These are phyloP conservation scores for Hapsidospora chrysogenum DNA, from an alignment of 495 filamentous ascomycete species.

Conservation along the genomic window DNA sequence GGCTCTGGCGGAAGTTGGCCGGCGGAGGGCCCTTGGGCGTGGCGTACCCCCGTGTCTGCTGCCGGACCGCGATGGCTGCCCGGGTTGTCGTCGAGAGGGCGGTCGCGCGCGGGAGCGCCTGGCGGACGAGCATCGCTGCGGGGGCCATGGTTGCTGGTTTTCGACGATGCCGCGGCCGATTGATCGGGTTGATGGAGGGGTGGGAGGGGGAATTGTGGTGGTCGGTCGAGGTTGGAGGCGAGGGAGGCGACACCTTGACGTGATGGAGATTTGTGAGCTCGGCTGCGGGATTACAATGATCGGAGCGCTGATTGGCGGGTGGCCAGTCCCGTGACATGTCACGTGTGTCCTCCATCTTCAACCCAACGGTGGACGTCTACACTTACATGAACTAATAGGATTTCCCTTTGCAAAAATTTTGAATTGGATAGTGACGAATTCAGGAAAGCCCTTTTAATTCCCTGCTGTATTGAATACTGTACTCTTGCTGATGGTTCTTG, in stretches of 20 bases:
- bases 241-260: conserved; percentile 1
- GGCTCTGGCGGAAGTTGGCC: conserved; percentile 55
- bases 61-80: conserved; percentile 20
- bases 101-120: conserved; percentile 2
- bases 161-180: conserved; percentile 1
- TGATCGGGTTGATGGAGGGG: conserved; percentile 1
- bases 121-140: conserved; percentile 1
- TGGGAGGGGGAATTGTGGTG: conserved; percentile 1
- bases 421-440: too few species aligned
- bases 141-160: conserved; percentile 1
- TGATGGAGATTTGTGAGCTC: conserved; percentile 2
- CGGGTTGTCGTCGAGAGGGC: conserved; percentile 14
- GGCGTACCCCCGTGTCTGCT: conserved; percentile 30
- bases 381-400: too few species aligned
- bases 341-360: conserved; percentile 5
- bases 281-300: conserved; percentile 16
- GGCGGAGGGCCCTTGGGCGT: conserved; percentile 64
- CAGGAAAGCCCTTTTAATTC: too few species aligned
- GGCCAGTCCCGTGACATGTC: conserved; percentile 3
- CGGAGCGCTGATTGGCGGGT: conserved; percentile 11
- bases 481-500: too few species aligned
- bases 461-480: too few species aligned
- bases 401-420: too few species aligned
- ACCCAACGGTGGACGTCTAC: not conserved
- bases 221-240: not conserved